Evolutionary conservation across 345 rosid species (phyloP).

Genomic region (Stellera chamaejasme): DNA sequence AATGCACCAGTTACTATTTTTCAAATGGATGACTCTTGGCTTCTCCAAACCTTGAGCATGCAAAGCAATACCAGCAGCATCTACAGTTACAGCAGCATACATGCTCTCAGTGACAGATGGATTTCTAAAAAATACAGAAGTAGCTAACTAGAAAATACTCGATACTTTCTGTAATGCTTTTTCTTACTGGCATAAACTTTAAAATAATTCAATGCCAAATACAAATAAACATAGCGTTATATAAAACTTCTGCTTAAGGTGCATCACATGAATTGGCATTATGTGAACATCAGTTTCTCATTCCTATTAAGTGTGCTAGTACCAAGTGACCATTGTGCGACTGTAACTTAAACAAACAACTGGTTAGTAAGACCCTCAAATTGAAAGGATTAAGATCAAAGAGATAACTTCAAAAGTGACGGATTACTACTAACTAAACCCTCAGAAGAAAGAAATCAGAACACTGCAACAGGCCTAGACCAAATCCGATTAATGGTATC

Average conservation of each 20-base stretch:
- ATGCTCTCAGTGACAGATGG: constrained; percentile 1
- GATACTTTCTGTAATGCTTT: background rate
- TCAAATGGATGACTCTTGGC: constrained; percentile 20
- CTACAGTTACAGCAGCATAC: constrained; percentile 17
- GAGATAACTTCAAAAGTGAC: no score
- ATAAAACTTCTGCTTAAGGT: background rate
- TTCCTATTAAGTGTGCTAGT: no score
- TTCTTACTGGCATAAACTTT: background rate
- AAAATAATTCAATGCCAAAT: background rate
- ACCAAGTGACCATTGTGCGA: no score
- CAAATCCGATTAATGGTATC: no score
- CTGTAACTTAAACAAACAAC: no score
- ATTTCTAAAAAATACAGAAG: background rate
- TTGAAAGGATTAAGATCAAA: no score
- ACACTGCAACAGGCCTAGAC: no score
- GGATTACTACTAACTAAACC: no score
- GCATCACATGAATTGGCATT: no score
- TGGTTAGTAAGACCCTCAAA: no score
- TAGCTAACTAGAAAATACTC: background rate
- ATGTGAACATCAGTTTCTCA: no score
- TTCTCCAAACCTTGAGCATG: constrained; percentile 17
- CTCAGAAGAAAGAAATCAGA: no score
- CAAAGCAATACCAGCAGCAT: constrained; percentile 26
- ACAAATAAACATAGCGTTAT: background rate
- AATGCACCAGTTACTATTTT: constrained; percentile 19